phyloP scores from a whole-genome alignment of 306 rosid species.

The Trifolium pratense region DNA sequence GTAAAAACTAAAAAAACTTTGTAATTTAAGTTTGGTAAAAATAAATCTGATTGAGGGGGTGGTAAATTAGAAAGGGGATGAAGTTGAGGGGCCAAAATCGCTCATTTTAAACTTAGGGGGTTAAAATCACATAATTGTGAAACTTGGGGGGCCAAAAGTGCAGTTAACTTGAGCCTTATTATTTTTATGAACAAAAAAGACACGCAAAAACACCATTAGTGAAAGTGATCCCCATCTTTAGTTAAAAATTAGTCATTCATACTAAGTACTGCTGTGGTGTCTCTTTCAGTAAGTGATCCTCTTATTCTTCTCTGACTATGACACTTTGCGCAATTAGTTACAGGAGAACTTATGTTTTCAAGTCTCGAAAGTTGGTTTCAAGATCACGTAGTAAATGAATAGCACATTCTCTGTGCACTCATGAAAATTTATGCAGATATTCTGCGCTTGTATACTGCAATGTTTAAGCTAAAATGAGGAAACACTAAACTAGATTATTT shows the following conservation, averaged over 20 bases:
- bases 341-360: conserved; percentile 15
- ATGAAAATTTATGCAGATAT: conserved; percentile 18
- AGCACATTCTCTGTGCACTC: conserved; percentile 9
- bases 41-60: too few species aligned
- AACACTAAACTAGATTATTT: conserved; percentile 16
- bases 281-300: not conserved
- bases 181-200: not conserved
- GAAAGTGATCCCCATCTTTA: not conserved
- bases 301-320: conserved; percentile 18
- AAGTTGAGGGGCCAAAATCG: too few species aligned
- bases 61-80: too few species aligned
- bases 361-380: conserved; percentile 12
- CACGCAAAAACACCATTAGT: not conserved
- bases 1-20: too few species aligned
- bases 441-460: conserved; percentile 31
- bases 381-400: conserved; percentile 18
- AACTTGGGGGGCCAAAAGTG: too few species aligned
- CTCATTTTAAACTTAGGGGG: too few species aligned
- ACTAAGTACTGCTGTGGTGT: conserved; percentile 27
- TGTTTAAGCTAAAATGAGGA: conserved; percentile 24
- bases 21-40: too few species aligned
- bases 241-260: conserved; percentile 7
- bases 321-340: conserved; percentile 17
- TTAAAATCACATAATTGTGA: too few species aligned
- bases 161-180: not conserved